Evolutionary conservation across 2,329 filamentous ascomycete species (phyloP).

Genomic region (Tolypocladium guangdongense): DNA sequence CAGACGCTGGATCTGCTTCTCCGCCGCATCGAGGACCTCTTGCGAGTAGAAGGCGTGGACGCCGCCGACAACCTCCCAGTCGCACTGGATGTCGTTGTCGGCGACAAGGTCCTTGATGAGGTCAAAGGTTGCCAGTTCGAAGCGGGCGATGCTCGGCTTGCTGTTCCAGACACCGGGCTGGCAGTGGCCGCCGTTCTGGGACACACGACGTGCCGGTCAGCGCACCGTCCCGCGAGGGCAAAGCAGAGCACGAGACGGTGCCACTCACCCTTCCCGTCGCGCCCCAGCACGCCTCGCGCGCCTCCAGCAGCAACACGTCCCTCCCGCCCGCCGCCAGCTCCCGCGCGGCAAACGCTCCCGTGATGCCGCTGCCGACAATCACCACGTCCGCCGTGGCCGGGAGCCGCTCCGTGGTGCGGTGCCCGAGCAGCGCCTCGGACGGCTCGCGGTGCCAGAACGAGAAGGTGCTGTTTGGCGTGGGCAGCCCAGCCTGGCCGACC

Average conservation of each 20-base stretch:
- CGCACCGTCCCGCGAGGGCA: background rate
- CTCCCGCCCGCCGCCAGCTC: slow-evolving; percentile 43
- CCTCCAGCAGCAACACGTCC: slow-evolving; percentile 63
- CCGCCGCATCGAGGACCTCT: slow-evolving; percentile 41
- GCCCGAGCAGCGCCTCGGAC: slow-evolving; percentile 51
- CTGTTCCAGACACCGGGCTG: slow-evolving; percentile 58
- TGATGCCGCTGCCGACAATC: slow-evolving; percentile 66
- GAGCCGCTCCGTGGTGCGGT: slow-evolving; percentile 53
- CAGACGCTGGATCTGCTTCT: slow-evolving; percentile 39
- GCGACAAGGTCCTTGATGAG: slow-evolving; percentile 48
- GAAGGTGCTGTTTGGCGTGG: slow-evolving; percentile 45
- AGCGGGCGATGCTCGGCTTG: slow-evolving; percentile 50
- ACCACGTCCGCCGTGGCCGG: slow-evolving; percentile 56
- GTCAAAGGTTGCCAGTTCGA: slow-evolving; percentile 60
- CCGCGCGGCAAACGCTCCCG: slow-evolving; percentile 60
- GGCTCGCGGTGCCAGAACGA: slow-evolving; percentile 69
- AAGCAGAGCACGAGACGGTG: background rate
- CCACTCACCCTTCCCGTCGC: slow-evolving; percentile 65
- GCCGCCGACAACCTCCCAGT: slow-evolving; percentile 53
- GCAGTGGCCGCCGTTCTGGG: slow-evolving; percentile 62
- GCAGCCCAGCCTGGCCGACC: slow-evolving; percentile 40
- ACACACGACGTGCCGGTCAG: background rate
- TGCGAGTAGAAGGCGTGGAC: slow-evolving; percentile 53
- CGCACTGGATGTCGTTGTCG: slow-evolving; percentile 51
- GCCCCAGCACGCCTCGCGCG: slow-evolving; percentile 69